phyloP scores from a whole-genome alignment of 805 yeast genomes.

The Kuraishia ogatae region DNA sequence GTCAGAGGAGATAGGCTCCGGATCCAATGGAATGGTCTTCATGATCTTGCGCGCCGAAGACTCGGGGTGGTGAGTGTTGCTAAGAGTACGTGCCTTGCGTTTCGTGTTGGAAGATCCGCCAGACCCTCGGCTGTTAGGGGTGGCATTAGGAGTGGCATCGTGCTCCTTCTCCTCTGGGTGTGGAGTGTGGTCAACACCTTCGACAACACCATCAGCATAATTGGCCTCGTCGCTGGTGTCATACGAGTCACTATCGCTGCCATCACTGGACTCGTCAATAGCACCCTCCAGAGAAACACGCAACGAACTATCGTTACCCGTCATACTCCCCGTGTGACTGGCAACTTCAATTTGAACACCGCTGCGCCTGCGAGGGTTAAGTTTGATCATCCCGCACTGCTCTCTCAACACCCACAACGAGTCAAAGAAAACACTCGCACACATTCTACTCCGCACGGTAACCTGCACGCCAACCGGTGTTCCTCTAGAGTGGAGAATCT shows the following conservation, averaged over 20 bases:
- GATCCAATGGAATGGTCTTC: conserved; percentile 74
- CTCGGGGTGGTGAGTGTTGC: conserved; percentile 55
- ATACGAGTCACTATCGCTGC: conserved; percentile 1
- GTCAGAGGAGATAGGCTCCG: conserved; percentile 48
- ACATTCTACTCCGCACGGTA: conserved; percentile 73
- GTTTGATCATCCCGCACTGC: conserved; percentile 78
- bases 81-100: conserved; percentile 39
- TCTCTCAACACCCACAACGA: conserved; percentile 78
- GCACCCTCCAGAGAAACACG: background rate
- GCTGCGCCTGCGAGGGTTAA: conserved; percentile 25
- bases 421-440: conserved; percentile 90
- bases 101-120: conserved; percentile 8
- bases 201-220: conserved; percentile 17
- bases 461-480: conserved; percentile 32
- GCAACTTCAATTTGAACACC: background rate
- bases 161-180: conserved; percentile 4
- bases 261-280: background rate
- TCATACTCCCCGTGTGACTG: background rate
- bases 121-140: conserved; percentile 19
- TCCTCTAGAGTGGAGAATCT: conserved; percentile 50
- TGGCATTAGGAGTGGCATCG: background rate
- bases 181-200: conserved; percentile 22
- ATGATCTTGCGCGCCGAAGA: conserved; percentile 67
- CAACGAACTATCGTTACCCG: background rate
- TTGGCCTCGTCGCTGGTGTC: conserved; percentile 8